Conservation (phyloP, 371 early-diverging fungal genomes). For the Capniomyces stellatus region DNA sequence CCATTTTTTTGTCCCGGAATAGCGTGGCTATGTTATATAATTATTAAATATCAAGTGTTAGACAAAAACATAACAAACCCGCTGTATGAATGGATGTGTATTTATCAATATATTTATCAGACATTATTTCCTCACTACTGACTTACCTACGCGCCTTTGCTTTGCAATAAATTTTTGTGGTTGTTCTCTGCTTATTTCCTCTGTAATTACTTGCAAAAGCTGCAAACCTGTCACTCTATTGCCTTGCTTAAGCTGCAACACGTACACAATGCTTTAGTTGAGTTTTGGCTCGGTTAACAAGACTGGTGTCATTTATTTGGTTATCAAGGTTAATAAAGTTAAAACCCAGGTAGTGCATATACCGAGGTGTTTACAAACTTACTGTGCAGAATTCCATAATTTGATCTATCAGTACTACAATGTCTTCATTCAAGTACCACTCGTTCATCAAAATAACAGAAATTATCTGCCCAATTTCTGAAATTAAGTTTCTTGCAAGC, state of each 20-base stretch:
- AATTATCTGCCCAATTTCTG: conserved; percentile 1
- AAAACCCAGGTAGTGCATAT: background rate
- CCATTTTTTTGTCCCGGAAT: conserved; percentile 62
- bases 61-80: no score
- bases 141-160: conserved; percentile 39
- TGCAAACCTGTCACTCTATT: conserved; percentile 21
- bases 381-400: conserved; percentile 4
- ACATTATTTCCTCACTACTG: background rate
- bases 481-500: background rate
- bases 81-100: no score
- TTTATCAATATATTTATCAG: background rate
- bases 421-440: background rate
- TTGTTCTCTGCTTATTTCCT: conserved; percentile 39
- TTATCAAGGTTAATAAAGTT: background rate
- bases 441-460: background rate
- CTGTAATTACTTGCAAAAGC: conserved; percentile 32
- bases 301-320: no score
- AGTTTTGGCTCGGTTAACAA: background rate
- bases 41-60: no score
- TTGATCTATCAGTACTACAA: conserved; percentile 6
- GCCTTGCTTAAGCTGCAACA: background rate
- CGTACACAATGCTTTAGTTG: background rate
- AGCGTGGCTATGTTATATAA: conserved; percentile 34
- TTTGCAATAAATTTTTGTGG: conserved; percentile 38
- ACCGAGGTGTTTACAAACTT: background rate